phyloP scores from a whole-genome alignment of 2,329 filamentous ascomycete genomes.

The Dothistroma septosporum region DNA sequence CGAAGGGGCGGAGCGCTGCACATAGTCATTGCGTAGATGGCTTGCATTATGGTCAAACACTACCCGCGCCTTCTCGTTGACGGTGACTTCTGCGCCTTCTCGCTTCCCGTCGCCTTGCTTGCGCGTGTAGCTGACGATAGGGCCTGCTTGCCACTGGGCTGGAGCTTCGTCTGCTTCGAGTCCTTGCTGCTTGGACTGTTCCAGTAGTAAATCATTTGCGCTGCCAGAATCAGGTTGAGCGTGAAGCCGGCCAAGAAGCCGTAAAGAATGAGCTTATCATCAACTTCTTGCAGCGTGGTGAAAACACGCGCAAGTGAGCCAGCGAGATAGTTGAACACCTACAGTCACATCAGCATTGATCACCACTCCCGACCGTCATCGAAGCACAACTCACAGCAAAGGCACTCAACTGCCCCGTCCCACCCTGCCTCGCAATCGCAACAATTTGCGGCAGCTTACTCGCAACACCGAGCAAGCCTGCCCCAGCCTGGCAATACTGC shows the following conservation, averaged over 20 bases:
- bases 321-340: slow-evolving; percentile 98
- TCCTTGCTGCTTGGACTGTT: slow-evolving; percentile 53
- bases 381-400: slow-evolving; percentile 68
- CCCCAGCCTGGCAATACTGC: slow-evolving; percentile 75
- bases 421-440: slow-evolving; percentile 77
- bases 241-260: slow-evolving; percentile 86
- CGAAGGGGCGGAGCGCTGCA: not conserved
- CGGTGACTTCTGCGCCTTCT: slow-evolving; percentile 31
- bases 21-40: not conserved
- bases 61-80: slow-evolving; percentile 33
- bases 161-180: slow-evolving; percentile 37
- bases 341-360: slow-evolving; percentile 8
- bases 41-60: not conserved
- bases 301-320: slow-evolving; percentile 94
- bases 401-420: slow-evolving; percentile 91
- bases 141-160: slow-evolving; percentile 37
- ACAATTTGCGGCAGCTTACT: slow-evolving; percentile 93
- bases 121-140: slow-evolving; percentile 29
- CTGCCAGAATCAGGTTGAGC: slow-evolving; percentile 81
- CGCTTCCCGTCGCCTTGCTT: slow-evolving; percentile 37
- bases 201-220: slow-evolving; percentile 97
- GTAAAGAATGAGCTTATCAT: slow-evolving; percentile 93
- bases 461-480: slow-evolving; percentile 75
- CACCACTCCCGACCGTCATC: not conserved
- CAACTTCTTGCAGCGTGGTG: slow-evolving; percentile 94